Evolutionary conservation across 1,284 basidiomycete genomes (phyloP).

Genomic region (Schizophyllum commune): DNA sequence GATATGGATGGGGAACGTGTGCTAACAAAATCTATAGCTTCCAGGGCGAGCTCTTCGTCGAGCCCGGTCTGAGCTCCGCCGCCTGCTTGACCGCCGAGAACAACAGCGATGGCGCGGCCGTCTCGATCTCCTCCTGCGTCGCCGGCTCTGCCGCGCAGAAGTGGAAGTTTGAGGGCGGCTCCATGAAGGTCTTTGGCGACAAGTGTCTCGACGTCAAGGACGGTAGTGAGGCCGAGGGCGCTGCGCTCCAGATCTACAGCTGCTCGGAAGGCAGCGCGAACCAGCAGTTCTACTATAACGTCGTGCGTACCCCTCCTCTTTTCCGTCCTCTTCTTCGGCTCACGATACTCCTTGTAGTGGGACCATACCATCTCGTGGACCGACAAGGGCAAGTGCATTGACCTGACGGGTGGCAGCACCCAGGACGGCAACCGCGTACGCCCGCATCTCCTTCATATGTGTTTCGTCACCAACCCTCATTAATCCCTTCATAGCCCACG

Average conservation of each 20-base stretch:
- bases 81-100: constrained; percentile 38
- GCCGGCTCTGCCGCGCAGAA: constrained; percentile 32
- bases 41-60: constrained; percentile 30
- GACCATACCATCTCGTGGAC: constrained; percentile 37
- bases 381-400: constrained; percentile 39
- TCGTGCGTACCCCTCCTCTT: constrained; percentile 10
- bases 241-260: constrained; percentile 40
- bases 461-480: not conserved
- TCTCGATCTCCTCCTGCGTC: constrained; percentile 35
- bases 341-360: constrained; percentile 16
- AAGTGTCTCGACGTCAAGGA: constrained; percentile 40
- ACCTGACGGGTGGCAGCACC: constrained; percentile 32
- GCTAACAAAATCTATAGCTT: constrained; percentile 18
- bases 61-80: constrained; percentile 29
- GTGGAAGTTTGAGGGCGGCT: constrained; percentile 37
- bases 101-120: constrained; percentile 36
- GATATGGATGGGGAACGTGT: not conserved
- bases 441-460: not conserved
- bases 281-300: constrained; percentile 36
- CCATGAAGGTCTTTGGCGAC: constrained; percentile 32
- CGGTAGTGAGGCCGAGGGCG: constrained; percentile 32
- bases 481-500: constrained; percentile 29
- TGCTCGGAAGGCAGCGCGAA: constrained; percentile 31
- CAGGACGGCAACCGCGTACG: constrained; percentile 33
- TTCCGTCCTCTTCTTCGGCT: not conserved